Conservation (phyloP, 2,329 filamentous ascomycete species). For the Monosporascus sp. region DNA sequence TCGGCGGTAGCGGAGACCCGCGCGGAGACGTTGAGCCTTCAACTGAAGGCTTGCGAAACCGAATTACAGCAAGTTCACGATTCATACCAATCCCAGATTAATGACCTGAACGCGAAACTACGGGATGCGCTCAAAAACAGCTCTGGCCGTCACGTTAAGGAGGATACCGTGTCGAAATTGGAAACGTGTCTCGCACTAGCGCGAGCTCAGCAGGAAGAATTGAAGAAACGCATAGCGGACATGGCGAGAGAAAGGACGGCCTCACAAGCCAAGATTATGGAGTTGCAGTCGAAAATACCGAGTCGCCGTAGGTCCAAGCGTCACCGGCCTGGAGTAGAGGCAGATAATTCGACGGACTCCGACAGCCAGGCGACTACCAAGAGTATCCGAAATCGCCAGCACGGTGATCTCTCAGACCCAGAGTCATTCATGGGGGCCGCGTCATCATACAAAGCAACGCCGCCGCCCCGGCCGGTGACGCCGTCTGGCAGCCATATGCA, state of each 20-base stretch:
- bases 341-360: slow-evolving; percentile 31
- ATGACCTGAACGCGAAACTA: slow-evolving; percentile 40
- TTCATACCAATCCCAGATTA: slow-evolving; percentile 44
- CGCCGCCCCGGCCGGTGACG: slow-evolving; percentile 33
- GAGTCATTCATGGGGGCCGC: slow-evolving; percentile 34
- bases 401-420: slow-evolving; percentile 39
- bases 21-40: slow-evolving; percentile 52
- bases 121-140: slow-evolving; percentile 30
- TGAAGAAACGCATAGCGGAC: slow-evolving; percentile 46
- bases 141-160: slow-evolving; percentile 14
- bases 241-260: slow-evolving; percentile 47
- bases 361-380: slow-evolving; percentile 24
- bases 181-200: slow-evolving; percentile 45
- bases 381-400: slow-evolving; percentile 25
- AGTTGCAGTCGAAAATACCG: slow-evolving; percentile 35
- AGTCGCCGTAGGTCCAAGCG: slow-evolving; percentile 12
- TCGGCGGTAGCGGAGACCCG: slow-evolving; percentile 54
- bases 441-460: slow-evolving; percentile 37
- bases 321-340: slow-evolving; percentile 21
- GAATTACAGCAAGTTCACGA: slow-evolving; percentile 39
- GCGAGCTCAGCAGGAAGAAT: slow-evolving; percentile 46
- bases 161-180: slow-evolving; percentile 32
- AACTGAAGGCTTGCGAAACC: slow-evolving; percentile 45
- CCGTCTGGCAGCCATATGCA: slow-evolving; percentile 21
- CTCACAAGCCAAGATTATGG: slow-evolving; percentile 44